A percentile compares a stretch with the other conserved stretches of the same genome.
These are phyloP conservation scores for Gastrodia elata DNA, from an alignment of 106 monocot genomes.

Conservation along the genomic window DNA sequence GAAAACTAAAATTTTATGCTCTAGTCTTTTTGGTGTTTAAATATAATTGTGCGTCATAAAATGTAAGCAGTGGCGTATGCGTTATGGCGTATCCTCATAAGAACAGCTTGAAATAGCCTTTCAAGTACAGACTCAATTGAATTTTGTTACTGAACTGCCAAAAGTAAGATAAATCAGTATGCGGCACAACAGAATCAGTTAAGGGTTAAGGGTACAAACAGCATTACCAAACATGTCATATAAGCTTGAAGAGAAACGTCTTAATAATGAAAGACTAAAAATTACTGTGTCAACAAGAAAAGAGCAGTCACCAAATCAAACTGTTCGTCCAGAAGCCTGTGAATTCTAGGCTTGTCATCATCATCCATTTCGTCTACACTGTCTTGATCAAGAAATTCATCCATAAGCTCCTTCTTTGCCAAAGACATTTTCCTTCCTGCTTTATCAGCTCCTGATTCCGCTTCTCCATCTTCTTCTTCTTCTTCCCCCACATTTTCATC, in stretches of 20 bases:
- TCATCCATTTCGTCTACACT: constrained; percentile 11
- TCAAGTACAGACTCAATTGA: too few species aligned
- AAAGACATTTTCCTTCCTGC: constrained; percentile 4
- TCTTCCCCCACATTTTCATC: constrained; percentile 24
- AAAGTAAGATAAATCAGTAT: too few species aligned
- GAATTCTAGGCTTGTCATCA: constrained; percentile 37
- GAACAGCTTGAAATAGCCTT: too few species aligned
- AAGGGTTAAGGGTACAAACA: neutral
- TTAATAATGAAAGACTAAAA: neutral
- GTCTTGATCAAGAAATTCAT: constrained; percentile 9
- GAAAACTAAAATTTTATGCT: neutral
- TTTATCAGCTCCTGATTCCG: neutral
- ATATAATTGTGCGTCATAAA: neutral
- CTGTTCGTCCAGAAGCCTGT: constrained; percentile 59
- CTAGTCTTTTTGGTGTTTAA: neutral
- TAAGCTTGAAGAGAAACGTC: neutral
- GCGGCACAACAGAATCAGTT: neutral
- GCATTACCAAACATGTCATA: neutral
- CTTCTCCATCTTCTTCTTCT: constrained; percentile 13
- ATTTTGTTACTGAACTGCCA: too few species aligned
- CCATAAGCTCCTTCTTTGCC: neutral
- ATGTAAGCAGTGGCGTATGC: too few species aligned
- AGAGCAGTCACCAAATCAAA: constrained; percentile 64
- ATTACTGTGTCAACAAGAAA: neutral
- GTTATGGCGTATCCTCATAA: too few species aligned